These are phyloP conservation scores for Biscutella auriculata DNA, from an alignment of 441 rosid species.

Conservation along the genomic window DNA sequence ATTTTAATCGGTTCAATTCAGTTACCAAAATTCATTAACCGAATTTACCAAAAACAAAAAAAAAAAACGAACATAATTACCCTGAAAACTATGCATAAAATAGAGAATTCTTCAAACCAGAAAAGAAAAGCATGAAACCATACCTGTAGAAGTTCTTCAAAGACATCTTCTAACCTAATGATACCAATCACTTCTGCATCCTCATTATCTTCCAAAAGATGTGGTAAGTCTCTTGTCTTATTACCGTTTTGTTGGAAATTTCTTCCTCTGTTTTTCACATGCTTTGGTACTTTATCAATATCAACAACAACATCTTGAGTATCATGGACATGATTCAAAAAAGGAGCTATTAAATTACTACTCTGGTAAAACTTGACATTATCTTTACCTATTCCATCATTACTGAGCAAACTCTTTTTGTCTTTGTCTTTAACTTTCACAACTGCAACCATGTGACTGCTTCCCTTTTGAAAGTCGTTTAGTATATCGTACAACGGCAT, in stretches of 20 bases:
- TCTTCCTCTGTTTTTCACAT: conserved; percentile 20
- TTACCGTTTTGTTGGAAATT: conserved; percentile 18
- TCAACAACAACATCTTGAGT: conserved; percentile 29
- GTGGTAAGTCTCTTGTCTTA: conserved; percentile 17
- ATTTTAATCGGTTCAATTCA: too few relatives aligned
- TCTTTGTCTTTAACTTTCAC: conserved; percentile 35
- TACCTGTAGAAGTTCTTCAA: conserved; percentile 75
- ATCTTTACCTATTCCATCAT: conserved; percentile 25
- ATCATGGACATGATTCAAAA: conserved; percentile 27
- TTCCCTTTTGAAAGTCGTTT: conserved; percentile 68
- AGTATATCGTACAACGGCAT: conserved; percentile 74
- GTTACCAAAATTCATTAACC: too few relatives aligned
- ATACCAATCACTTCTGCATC: conserved; percentile 66
- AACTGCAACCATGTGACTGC: conserved; percentile 77
- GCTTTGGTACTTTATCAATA: conserved; percentile 33
- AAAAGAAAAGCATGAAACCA: neutral
- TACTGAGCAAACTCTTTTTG: conserved; percentile 15
- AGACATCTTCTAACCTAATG: conserved; percentile 65
- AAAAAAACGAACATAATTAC: too few relatives aligned
- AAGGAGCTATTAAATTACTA: conserved; percentile 29
- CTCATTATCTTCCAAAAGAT: conserved; percentile 37
- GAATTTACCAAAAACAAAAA: too few relatives aligned
- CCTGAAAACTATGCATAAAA: too few relatives aligned
- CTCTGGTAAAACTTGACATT: conserved; percentile 18
- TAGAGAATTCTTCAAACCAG: neutral